Evolutionary conservation across 352 stramenopile genomes (phyloP).

Genomic region (Phytopythium delawarense): DNA sequence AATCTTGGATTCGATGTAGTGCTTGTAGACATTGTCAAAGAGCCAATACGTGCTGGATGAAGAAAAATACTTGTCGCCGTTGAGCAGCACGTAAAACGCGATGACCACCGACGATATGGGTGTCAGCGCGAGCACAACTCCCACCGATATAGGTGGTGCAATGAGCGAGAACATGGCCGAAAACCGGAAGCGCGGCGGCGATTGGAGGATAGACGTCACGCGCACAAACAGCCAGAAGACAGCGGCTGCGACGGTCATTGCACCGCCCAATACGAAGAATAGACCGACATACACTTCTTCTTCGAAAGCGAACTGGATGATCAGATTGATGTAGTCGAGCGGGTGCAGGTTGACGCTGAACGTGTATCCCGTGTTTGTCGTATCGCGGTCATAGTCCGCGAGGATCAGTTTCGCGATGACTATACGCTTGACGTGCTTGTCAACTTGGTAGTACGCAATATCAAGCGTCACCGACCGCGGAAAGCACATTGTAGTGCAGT

Average conservation of each 20-base stretch:
- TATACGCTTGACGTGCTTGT: conserved; percentile 90
- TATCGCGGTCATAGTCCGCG: conserved; percentile 93
- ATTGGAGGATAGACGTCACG: conserved; percentile 89
- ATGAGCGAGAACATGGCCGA: conserved; percentile 91
- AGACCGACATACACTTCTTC: conserved; percentile 91
- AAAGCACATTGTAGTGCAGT: conserved; percentile 91
- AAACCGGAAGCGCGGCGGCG: conserved; percentile 90
- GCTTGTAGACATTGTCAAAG: conserved; percentile 67
- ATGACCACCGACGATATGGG: conserved; percentile 77
- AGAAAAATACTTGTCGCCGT: conserved; percentile 44
- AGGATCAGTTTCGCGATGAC: conserved; percentile 88
- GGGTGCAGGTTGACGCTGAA: conserved; percentile 90
- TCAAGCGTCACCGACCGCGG: conserved; percentile 90
- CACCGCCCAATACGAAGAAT: conserved; percentile 90
- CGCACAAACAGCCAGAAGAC: conserved; percentile 91
- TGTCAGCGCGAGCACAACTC: conserved; percentile 85
- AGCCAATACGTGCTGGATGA: conserved; percentile 63
- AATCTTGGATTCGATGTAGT: conserved; percentile 87
- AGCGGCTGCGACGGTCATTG: conserved; percentile 76
- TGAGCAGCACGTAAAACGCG: conserved; percentile 67
- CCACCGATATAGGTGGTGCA: conserved; percentile 79
- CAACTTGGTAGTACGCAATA: conserved; percentile 94
- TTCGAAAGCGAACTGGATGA: conserved; percentile 97
- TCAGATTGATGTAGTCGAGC: conserved; percentile 94
- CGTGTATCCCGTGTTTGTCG: conserved; percentile 83